phyloP scores from a whole-genome alignment of 2,329 filamentous ascomycete species.

The Exophiala oligosperma region DNA sequence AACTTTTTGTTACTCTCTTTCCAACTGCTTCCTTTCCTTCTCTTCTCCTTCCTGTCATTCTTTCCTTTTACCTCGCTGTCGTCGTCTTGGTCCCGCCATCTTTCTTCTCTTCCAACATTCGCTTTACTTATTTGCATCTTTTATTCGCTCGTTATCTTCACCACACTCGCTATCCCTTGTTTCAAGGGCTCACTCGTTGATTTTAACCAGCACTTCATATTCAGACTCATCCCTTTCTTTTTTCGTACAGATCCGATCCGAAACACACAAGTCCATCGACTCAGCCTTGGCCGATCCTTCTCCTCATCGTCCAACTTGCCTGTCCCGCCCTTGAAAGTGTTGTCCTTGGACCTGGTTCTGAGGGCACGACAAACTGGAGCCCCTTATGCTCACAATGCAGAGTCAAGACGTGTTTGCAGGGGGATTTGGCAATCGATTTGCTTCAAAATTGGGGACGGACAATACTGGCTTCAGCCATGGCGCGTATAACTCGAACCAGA shows the following conservation, averaged over 20 bases:
- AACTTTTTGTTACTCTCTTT: neutral
- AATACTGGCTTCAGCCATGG: constrained; percentile 91
- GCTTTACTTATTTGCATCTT: constrained; percentile 23
- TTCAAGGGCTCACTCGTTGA: constrained; percentile 26
- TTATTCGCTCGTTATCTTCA: constrained; percentile 22
- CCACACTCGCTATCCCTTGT: constrained; percentile 27
- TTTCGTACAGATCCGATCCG: constrained; percentile 7
- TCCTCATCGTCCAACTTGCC: neutral
- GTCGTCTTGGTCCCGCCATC: constrained; percentile 12
- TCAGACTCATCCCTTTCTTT: constrained; percentile 29
- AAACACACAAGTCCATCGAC: neutral
- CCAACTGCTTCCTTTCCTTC: neutral
- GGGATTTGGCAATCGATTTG: constrained; percentile 25
- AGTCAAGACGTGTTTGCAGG: constrained; percentile 61
- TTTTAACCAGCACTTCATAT: constrained; percentile 29
- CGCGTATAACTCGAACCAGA: constrained; percentile 81
- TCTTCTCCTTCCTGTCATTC: constrained; percentile 1
- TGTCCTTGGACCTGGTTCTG: constrained; percentile 24
- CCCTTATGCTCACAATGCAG: constrained; percentile 69
- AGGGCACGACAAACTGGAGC: constrained; percentile 17
- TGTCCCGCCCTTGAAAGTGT: neutral
- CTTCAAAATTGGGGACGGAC: constrained; percentile 64
- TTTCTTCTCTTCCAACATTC: constrained; percentile 30
- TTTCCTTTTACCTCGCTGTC: neutral
- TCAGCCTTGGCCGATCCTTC: neutral